These are phyloP conservation scores for Dunaliella sp. DNA, from an alignment of 139 green algal species.

Conservation along the genomic window DNA sequence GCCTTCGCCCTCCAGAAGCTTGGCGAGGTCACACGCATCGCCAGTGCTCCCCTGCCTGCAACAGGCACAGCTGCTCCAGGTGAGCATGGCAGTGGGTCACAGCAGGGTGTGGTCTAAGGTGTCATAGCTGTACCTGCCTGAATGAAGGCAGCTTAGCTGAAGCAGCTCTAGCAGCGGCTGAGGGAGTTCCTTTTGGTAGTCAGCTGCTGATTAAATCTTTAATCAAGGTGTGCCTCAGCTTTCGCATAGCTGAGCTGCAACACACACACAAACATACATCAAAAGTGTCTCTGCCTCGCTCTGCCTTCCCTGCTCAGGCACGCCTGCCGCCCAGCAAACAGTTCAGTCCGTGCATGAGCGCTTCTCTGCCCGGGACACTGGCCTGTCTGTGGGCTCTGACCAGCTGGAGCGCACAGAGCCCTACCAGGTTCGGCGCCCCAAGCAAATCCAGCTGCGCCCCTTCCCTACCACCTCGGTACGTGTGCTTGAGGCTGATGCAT, in stretches of 20 bases:
- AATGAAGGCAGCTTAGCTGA: too few relatives aligned
- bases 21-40: slow-evolving; percentile 23
- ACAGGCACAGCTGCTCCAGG: slow-evolving; percentile 15
- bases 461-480: slow-evolving; percentile 89
- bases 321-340: neutral
- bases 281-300: too few relatives aligned
- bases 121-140: too few relatives aligned
- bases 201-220: too few relatives aligned
- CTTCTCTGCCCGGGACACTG: neutral
- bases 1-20: slow-evolving; percentile 86
- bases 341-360: neutral
- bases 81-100: too few relatives aligned
- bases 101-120: too few relatives aligned
- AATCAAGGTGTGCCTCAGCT: too few relatives aligned
- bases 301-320: neutral
- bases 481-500: too few relatives aligned
- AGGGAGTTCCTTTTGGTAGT: too few relatives aligned
- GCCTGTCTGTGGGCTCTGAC: slow-evolving; percentile 14
- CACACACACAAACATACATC: too few relatives aligned
- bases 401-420: slow-evolving; percentile 49
- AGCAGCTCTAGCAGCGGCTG: too few relatives aligned
- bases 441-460: slow-evolving; percentile 59
- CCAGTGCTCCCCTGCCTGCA: neutral
- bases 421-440: slow-evolving; percentile 53
- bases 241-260: too few relatives aligned